Percentiles rank a stretch among this genome's conserved stretches.
These are phyloP conservation scores for Aspergillus latus DNA, from an alignment of 2,329 filamentous ascomycete genomes.

Conservation along the genomic window DNA sequence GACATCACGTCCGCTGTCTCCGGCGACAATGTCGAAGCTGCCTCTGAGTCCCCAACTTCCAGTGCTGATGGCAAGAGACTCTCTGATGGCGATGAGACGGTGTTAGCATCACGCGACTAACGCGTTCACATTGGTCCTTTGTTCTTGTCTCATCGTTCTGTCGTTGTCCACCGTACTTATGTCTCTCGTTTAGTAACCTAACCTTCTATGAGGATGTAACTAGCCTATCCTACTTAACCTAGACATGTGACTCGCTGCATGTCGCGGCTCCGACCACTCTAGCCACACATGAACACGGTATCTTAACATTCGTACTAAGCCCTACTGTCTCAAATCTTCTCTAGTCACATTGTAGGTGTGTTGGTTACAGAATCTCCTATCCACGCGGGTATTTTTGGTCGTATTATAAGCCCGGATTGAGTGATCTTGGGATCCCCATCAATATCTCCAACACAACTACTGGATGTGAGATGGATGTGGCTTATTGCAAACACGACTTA, in stretches of 20 bases:
- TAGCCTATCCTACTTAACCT: background rate
- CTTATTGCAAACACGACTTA: no score
- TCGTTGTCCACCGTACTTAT: background rate
- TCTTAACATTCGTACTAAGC: no score
- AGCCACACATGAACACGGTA: background rate
- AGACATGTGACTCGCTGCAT: background rate
- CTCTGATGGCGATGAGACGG: slow-evolving; percentile 23
- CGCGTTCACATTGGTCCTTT: background rate
- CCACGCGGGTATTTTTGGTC: no score
- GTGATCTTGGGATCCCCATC: no score
- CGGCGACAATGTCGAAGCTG: slow-evolving; percentile 19
- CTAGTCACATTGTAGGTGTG: no score
- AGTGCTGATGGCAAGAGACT: slow-evolving; percentile 29
- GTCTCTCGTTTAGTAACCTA: background rate
- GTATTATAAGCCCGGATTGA: no score
- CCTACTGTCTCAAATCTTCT: no score
- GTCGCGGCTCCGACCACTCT: background rate
- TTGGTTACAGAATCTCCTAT: no score
- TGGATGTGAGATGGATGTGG: no score
- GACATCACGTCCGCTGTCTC: slow-evolving; percentile 15
- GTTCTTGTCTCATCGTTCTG: background rate
- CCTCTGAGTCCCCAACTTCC: slow-evolving; percentile 26
- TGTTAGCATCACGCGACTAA: background rate
- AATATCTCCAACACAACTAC: no score
- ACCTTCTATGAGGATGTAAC: background rate